Evolutionary conservation across 306 rosid species (phyloP).

Genomic region (Acacia crassicarpa): DNA sequence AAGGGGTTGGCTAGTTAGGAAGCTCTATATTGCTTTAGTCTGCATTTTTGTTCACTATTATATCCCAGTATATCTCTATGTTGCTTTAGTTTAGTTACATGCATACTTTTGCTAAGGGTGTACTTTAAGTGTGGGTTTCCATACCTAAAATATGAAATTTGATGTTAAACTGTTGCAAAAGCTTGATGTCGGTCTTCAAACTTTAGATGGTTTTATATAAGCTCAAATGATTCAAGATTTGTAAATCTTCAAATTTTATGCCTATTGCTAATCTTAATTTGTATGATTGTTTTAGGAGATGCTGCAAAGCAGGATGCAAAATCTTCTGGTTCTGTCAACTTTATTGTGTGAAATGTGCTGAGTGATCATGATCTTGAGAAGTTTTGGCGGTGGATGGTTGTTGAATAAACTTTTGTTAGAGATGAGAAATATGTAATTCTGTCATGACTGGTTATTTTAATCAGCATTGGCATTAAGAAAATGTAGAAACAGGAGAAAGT

Average conservation of each 20-base stretch:
- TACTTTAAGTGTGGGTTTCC: conserved; percentile 24
- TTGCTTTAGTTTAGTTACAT: background rate
- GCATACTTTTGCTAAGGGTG: background rate
- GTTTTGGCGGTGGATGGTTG: conserved; percentile 12
- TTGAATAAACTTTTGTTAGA: conserved; percentile 22
- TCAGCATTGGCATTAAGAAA: background rate
- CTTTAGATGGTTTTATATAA: background rate
- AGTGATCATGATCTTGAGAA: conserved; percentile 15
- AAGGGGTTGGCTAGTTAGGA: background rate
- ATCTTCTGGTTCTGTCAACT: conserved; percentile 33
- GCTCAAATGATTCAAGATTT: background rate
- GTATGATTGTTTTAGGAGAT: conserved; percentile 44
- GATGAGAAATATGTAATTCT: conserved; percentile 20
- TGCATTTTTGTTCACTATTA: background rate
- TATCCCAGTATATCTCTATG: conserved; percentile 5
- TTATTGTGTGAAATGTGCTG: conserved; percentile 44
- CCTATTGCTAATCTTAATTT: background rate
- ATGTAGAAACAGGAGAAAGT: conserved; percentile 17
- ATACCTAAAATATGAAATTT: conserved; percentile 9
- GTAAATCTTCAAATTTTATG: background rate
- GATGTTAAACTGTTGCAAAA: conserved; percentile 20
- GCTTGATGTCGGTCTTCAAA: background rate
- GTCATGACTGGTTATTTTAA: conserved; percentile 10
- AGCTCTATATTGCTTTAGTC: background rate
- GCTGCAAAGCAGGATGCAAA: conserved; percentile 43